Evolutionary conservation across 345 rosid genomes (phyloP).

Genomic region (Citrus inodora): DNA sequence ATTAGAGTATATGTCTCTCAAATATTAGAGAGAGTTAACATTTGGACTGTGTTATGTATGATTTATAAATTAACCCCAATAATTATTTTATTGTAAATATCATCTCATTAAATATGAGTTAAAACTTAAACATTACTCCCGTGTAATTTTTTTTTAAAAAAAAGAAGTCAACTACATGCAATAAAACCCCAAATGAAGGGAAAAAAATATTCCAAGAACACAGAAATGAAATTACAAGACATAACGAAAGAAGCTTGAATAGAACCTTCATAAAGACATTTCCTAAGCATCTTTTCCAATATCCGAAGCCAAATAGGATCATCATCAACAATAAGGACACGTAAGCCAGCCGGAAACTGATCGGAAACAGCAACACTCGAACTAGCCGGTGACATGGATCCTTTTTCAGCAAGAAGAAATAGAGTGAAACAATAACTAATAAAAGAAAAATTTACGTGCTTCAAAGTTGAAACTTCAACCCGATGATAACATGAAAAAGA

Average conservation of each 20-base stretch:
- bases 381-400: conserved; percentile 61
- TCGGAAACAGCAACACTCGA: conserved; percentile 57
- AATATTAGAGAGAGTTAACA: too few species aligned
- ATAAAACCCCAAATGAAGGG: conserved; percentile 1
- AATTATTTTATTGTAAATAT: too few species aligned
- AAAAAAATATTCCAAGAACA: conserved; percentile 3
- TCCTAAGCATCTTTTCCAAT: conserved; percentile 83
- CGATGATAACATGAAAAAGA: conserved; percentile 14
- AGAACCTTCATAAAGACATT: conserved; percentile 75
- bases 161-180: not conserved
- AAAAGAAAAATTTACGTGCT: conserved; percentile 21
- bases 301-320: conserved; percentile 91
- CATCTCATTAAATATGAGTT: too few species aligned
- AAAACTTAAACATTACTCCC: too few species aligned
- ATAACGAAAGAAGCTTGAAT: not conserved
- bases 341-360: conserved; percentile 74
- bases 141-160: too few species aligned
- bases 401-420: conserved; percentile 27
- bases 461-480: conserved; percentile 14
- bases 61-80: too few species aligned
- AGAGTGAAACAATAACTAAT: conserved; percentile 4
- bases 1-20: too few species aligned
- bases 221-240: conserved; percentile 3
- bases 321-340: conserved; percentile 92
- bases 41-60: accelerated